Conservation (phyloP, 805 yeast genomes). For the Sporopachydermia lactativora region DNA sequence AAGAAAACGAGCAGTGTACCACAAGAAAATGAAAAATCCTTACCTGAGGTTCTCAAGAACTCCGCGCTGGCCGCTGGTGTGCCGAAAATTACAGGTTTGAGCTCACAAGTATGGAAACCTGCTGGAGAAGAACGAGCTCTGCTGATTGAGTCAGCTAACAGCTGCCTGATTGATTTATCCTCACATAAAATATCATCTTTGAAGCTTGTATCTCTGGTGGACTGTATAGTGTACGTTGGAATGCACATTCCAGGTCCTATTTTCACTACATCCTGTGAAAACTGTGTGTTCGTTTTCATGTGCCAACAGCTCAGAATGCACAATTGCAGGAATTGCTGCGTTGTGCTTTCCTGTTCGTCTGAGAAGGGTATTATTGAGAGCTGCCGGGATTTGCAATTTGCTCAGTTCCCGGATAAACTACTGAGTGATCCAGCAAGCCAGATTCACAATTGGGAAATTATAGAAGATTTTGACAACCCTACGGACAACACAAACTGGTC, state of each 20-base stretch:
- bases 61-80: no score
- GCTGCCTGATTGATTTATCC: background rate
- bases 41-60: no score
- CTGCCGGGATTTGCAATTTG: background rate
- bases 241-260: background rate
- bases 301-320: constrained; percentile 1
- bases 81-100: no score
- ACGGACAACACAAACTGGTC: background rate
- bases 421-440: no score
- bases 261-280: background rate
- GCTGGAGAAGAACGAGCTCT: no score
- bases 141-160: no score
- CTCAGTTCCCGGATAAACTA: constrained; percentile 15
- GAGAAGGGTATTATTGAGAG: background rate
- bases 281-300: background rate
- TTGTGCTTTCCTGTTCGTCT: background rate
- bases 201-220: background rate
- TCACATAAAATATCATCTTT: background rate
- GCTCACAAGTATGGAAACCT: no score
- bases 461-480: background rate
- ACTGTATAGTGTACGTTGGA: background rate
- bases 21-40: no score
- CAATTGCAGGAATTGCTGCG: background rate
- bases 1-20: no score
- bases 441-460: background rate